These are phyloP conservation scores for Stipa capillata DNA, from an alignment of 176 grass and related monocot species.

Conservation along the genomic window DNA sequence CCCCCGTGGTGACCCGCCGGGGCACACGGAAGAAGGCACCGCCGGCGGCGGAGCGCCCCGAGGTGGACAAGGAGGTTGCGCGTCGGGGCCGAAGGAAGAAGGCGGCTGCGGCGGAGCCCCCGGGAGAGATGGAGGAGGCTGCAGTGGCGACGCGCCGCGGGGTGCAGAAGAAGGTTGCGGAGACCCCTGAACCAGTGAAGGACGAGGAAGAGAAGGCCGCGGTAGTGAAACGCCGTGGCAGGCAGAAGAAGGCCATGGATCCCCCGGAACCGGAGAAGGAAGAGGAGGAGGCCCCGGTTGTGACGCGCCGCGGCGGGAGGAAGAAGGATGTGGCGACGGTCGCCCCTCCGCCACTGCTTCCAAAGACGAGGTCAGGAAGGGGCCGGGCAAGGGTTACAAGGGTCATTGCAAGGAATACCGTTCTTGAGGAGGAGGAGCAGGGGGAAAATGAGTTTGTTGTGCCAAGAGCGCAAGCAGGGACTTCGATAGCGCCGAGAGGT, in stretches of 20 bases:
- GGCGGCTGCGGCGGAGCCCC: neutral
- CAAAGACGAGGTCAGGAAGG: neutral
- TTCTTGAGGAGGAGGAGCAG: neutral
- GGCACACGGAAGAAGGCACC: constrained; percentile 8
- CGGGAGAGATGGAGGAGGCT: neutral
- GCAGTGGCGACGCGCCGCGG: neutral
- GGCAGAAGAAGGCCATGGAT: neutral
- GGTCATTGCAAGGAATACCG: neutral
- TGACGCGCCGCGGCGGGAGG: neutral
- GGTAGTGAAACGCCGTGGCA: neutral
- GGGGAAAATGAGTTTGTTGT: neutral
- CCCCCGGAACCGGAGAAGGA: neutral
- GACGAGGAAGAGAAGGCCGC: neutral
- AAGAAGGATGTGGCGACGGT: neutral
- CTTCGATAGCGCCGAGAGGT: neutral
- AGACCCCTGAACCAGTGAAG: neutral
- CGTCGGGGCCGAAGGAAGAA: neutral
- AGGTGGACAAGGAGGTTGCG: neutral
- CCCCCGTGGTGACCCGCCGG: neutral
- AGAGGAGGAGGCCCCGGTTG: neutral
- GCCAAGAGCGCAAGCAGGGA: neutral
- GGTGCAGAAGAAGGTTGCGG: neutral
- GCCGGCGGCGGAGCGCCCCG: neutral
- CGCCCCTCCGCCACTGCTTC: neutral
- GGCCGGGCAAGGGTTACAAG: neutral